Percentiles rank a stretch among this genome's conserved stretches.
Evolutionary conservation across 2,329 filamentous ascomycete genomes (phyloP).

Genomic region (Neocatenulostroma microsporum): DNA sequence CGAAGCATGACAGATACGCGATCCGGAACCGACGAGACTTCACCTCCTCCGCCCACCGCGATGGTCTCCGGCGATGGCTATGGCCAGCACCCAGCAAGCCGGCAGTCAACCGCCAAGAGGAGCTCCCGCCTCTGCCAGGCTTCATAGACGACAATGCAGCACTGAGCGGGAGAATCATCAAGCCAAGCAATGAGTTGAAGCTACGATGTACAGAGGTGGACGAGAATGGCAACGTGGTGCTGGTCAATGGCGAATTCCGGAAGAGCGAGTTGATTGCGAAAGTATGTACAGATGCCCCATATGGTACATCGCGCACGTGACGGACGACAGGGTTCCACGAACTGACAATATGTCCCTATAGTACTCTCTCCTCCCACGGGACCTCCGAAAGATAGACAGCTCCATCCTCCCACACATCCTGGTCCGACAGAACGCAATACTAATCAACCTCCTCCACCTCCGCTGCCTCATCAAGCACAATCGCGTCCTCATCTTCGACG

Average conservation of each 20-base stretch:
- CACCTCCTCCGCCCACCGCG: conserved; percentile 12
- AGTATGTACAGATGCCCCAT: no score
- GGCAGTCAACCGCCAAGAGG: conserved; percentile 37
- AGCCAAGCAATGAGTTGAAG: conserved; percentile 74
- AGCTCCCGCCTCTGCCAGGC: conserved; percentile 46
- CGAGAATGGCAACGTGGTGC: conserved; percentile 79
- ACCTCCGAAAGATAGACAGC: conserved; percentile 95
- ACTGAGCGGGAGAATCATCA: conserved; percentile 58
- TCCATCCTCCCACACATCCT: conserved; percentile 92
- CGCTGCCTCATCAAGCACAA: conserved; percentile 93
- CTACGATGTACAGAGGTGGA: conserved; percentile 93
- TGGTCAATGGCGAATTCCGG: conserved; percentile 93
- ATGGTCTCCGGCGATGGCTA: conserved; percentile 22
- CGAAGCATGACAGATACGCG: conserved; percentile 17
- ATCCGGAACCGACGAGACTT: conserved; percentile 13
- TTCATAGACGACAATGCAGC: conserved; percentile 54
- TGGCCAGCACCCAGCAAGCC: conserved; percentile 13
- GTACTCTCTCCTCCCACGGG: no score
- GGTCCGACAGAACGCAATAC: conserved; percentile 81
- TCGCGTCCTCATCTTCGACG: conserved; percentile 88
- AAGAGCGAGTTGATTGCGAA: conserved; percentile 96
- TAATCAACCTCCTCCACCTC: conserved; percentile 92
- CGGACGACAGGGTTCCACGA: no score
- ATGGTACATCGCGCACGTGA: no score
- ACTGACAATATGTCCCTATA: no score